Percentiles rank a stretch among this genome's conserved stretches.
These are phyloP conservation scores for Pythium aphanidermatum DNA, from an alignment of 352 stramenopile genomes.

Conservation along the genomic window DNA sequence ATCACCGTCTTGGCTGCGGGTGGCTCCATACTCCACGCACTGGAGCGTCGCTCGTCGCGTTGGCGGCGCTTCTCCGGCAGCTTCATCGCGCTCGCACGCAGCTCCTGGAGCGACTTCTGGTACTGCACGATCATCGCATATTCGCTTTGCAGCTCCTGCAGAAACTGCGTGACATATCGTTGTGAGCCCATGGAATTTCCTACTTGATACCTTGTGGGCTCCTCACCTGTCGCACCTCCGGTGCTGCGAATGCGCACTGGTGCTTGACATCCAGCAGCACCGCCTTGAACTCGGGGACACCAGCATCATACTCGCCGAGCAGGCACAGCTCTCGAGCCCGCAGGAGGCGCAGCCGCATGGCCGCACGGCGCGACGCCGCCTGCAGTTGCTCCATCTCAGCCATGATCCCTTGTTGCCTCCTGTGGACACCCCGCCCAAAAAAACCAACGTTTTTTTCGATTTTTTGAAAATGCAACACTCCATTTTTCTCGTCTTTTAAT, in stretches of 20 bases:
- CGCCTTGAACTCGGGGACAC: constrained; percentile 34
- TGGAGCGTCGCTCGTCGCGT: background rate
- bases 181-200: background rate
- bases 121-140: constrained; percentile 45
- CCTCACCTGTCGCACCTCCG: constrained; percentile 30
- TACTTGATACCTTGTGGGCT: background rate
- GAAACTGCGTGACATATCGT: constrained; percentile 14
- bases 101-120: constrained; percentile 31
- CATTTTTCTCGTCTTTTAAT: background rate
- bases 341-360: constrained; percentile 29
- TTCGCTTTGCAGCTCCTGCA: constrained; percentile 45
- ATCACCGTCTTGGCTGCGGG: background rate
- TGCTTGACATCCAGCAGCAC: constrained; percentile 29
- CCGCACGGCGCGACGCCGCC: constrained; percentile 1
- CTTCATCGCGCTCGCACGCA: constrained; percentile 11
- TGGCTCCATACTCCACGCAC: constrained; percentile 7
- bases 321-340: constrained; percentile 59
- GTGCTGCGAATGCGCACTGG: constrained; percentile 19
- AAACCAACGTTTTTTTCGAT: background rate
- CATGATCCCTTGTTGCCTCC: background rate
- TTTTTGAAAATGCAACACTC: constrained; percentile 10
- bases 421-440: background rate
- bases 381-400: background rate
- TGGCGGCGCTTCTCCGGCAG: constrained; percentile 13
- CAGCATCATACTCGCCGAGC: constrained; percentile 48